phyloP scores from a whole-genome alignment of 306 rosid genomes.

The Prunus dulcis region DNA sequence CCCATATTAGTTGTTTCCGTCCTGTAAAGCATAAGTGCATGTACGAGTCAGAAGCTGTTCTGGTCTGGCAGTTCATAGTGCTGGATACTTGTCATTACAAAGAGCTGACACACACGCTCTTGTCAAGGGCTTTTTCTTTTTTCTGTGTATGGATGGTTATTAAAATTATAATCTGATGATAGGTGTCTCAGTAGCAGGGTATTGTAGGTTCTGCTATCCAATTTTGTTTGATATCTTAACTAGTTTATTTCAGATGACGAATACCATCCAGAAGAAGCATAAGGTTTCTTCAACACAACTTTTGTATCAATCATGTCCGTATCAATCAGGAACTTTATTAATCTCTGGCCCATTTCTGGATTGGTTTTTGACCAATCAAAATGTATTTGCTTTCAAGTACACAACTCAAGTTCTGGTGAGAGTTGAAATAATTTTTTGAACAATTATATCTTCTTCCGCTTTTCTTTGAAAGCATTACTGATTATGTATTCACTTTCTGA shows the following conservation, averaged over 20 bases:
- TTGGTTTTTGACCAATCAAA: slow-evolving; percentile 62
- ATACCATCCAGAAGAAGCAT: slow-evolving; percentile 89
- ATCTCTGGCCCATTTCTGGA: slow-evolving; percentile 87
- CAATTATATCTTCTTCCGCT: neutral
- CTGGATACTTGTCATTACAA: neutral
- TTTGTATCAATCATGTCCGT: slow-evolving; percentile 88
- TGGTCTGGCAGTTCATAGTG: neutral
- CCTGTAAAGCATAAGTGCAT: neutral
- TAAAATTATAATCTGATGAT: neutral
- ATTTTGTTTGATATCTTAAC: slow-evolving; percentile 54
- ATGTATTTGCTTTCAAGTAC: slow-evolving; percentile 81
- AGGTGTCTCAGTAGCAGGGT: neutral
- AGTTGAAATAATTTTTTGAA: slow-evolving; percentile 4
- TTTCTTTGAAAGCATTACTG: slow-evolving; percentile 5
- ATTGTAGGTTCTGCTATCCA: neutral
- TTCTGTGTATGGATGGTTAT: neutral
- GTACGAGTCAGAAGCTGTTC: neutral
- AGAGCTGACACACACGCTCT: neutral
- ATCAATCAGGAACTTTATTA: slow-evolving; percentile 80
- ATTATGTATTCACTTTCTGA: slow-evolving; percentile 13
- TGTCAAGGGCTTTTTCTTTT: neutral
- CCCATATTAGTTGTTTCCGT: neutral
- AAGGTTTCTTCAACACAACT: slow-evolving; percentile 99
- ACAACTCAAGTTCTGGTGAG: slow-evolving; percentile 95
- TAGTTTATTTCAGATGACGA: slow-evolving; percentile 78